Evolutionary conservation across 2,329 filamentous ascomycete genomes (phyloP).

Genomic region (Aureobasidium namibiae): DNA sequence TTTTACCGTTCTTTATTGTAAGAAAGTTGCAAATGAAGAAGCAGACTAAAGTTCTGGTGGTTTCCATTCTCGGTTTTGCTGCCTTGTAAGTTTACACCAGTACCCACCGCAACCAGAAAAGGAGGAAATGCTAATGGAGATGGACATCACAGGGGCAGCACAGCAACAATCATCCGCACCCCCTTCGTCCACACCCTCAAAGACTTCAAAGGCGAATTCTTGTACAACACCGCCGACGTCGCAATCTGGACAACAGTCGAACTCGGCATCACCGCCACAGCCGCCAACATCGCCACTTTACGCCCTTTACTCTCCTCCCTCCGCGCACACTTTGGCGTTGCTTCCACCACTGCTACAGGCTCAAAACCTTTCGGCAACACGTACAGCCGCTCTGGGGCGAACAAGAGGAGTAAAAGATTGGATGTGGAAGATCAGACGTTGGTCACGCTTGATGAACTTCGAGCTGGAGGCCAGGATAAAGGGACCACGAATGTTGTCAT

Average conservation of each 20-base stretch:
- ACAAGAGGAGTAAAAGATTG: background rate
- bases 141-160: constrained; percentile 35
- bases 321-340: background rate
- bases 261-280: constrained; percentile 29
- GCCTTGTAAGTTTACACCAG: constrained; percentile 28
- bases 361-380: background rate
- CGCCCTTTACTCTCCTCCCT: constrained; percentile 35
- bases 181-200: constrained; percentile 33
- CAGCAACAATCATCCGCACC: constrained; percentile 41
- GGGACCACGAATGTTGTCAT: background rate
- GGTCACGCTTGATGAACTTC: background rate
- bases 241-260: constrained; percentile 28
- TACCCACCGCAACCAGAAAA: constrained; percentile 33
- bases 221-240: constrained; percentile 36
- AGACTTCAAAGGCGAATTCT: constrained; percentile 33
- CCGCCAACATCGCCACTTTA: constrained; percentile 41
- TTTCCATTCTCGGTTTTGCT: constrained; percentile 33
- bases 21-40: constrained; percentile 33
- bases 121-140: background rate
- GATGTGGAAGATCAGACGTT: background rate
- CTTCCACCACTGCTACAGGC: background rate
- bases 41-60: constrained; percentile 30
- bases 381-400: background rate
- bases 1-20: constrained; percentile 35
- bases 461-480: background rate